Base-by-base conservation (phyloP, 345 rosid genomes). In the Eucalyptus globulus region DNA sequence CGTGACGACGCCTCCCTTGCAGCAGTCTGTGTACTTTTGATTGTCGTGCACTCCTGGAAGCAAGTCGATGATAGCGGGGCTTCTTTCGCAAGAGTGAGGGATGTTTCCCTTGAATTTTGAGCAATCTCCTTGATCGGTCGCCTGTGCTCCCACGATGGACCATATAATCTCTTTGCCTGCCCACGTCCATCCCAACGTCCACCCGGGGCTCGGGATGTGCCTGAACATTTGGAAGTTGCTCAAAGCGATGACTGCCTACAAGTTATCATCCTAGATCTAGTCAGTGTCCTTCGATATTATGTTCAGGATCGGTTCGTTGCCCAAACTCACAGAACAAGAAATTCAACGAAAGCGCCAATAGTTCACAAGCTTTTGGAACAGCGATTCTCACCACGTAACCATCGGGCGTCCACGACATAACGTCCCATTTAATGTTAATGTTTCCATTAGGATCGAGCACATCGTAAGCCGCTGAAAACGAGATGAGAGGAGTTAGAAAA, bases 111-210 rank as follows among this genome's bases (percentile, higher is more conserved):
- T 93, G 90, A 94, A 94, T 91, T 93, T 93, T 81, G 95, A 94
- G 81, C 96, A 93, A 72, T 94, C 94, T 3, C 96, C 96, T 93
- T 94, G 96, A 15, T 94, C 95, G 3, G 88, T 90, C 4, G 95
- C 87, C 89, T 93, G 93, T 9, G 94, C 95, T 54, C 95, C 96
- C 15, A 86, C 89, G 92, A 93, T 91, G 49, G 92, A 87, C 96
- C 94, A 93, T 80, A 94, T 93, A 26, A 93, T 88, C 80, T 93
- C 96, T 89, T 90, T 93, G 93, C 93, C 92, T 7, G 91, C 90
- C 96, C 94, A 94, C 26, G 89, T 90, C 96, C 96, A 94, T 9
- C 95, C 93, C 51, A 93, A 24, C 31, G 90, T 92, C 95, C 96
- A 94, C 2, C 96, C 94, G 3, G 95, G 96, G 86, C 86, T 90